Percentiles rank a stretch among this genome's conserved stretches.
Evolutionary conservation across 495 filamentous ascomycete species (phyloP).

Genomic region (Talaromyces thailandensis): DNA sequence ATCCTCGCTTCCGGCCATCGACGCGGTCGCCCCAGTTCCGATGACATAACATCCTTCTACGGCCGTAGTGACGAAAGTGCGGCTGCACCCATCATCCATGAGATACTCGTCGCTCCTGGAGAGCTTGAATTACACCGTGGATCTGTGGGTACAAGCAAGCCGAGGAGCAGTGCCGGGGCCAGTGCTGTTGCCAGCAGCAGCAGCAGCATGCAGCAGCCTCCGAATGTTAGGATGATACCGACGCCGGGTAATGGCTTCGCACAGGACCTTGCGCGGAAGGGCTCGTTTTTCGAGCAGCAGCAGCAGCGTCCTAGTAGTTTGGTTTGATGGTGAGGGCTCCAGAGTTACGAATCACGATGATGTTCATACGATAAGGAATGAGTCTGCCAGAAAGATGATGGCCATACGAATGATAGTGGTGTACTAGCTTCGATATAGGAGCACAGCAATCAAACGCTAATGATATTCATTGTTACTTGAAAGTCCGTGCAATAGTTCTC

Average conservation of each 20-base stretch:
- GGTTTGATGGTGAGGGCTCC: neutral
- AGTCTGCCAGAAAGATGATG: neutral
- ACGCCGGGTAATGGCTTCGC: constrained; percentile 6
- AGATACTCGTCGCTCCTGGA: neutral
- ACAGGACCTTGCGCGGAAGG: constrained; percentile 1
- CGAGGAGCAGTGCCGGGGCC: neutral
- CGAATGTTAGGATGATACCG: neutral
- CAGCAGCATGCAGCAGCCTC: neutral
- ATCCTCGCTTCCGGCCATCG: neutral
- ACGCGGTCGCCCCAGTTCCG: neutral
- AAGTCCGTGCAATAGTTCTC: too few relatives aligned
- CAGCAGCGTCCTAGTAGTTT: neutral
- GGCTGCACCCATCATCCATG: neutral
- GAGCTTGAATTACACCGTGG: neutral
- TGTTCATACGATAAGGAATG: neutral
- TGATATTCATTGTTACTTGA: neutral
- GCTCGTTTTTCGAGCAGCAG: neutral
- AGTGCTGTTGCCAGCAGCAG: neutral
- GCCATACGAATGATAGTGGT: neutral
- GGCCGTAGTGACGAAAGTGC: neutral
- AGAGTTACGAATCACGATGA: neutral
- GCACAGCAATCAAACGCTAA: neutral
- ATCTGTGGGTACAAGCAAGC: neutral
- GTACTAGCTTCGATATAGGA: neutral
- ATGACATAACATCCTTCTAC: neutral